phyloP scores from a whole-genome alignment of 805 yeast genomes.

The Wickerhamomyces silvicola region DNA sequence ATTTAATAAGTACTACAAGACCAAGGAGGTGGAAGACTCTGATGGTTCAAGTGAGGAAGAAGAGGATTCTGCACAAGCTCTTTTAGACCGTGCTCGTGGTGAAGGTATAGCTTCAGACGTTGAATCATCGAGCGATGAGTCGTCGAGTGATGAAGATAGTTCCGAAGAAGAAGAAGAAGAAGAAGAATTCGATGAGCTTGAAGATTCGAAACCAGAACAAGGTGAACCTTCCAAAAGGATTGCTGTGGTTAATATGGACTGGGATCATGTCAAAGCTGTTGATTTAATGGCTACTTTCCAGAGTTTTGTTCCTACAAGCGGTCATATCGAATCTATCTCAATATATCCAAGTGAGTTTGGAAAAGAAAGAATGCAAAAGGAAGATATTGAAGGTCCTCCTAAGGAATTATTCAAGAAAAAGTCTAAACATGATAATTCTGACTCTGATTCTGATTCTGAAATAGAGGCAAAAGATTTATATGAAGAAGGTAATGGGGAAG shows the following conservation, averaged over 20 bases:
- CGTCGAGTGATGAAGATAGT: constrained; percentile 39
- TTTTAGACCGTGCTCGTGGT: constrained; percentile 62
- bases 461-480: constrained; percentile 64
- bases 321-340: constrained; percentile 58
- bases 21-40: constrained; percentile 41
- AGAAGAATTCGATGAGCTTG: constrained; percentile 51
- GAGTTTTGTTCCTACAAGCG: constrained; percentile 75
- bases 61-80: constrained; percentile 9
- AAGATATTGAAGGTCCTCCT: constrained; percentile 91
- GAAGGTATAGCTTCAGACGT: constrained; percentile 40
- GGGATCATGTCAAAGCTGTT: constrained; percentile 89
- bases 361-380: constrained; percentile 82
- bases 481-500: constrained; percentile 75
- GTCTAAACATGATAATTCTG: constrained; percentile 35
- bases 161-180: constrained; percentile 39
- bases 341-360: constrained; percentile 91
- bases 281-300: constrained; percentile 87
- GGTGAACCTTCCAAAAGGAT: constrained; percentile 79
- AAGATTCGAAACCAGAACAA: constrained; percentile 60
- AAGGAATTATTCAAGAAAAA: constrained; percentile 62
- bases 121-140: constrained; percentile 34
- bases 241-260: constrained; percentile 94
- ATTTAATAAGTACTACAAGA: constrained; percentile 26
- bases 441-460: constrained; percentile 44
- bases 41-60: constrained; percentile 29